Conservation (phyloP, 2,329 filamentous ascomycete genomes). For the Penicillium sp. region DNA sequence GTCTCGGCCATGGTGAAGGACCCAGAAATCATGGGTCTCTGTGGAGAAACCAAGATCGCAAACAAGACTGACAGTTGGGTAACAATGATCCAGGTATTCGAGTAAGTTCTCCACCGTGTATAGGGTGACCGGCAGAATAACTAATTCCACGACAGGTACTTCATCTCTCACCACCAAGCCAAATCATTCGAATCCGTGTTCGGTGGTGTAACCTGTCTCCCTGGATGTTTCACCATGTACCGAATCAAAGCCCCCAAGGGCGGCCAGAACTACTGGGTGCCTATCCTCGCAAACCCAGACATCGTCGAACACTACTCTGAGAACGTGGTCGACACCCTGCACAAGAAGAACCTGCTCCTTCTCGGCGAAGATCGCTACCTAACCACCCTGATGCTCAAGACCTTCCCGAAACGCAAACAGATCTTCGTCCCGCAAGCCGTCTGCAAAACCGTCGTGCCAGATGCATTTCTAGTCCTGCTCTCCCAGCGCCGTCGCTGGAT, state of each 20-base stretch:
- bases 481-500: constrained; percentile 98
- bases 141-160: constrained; percentile 59
- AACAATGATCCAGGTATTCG: constrained; percentile 96
- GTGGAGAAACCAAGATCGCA: constrained; percentile 98
- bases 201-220: constrained; percentile 96
- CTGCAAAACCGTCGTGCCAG: constrained; percentile 96
- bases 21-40: constrained; percentile 98
- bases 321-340: constrained; percentile 95
- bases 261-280: constrained; percentile 98
- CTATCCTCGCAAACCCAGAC: constrained; percentile 95
- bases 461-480: constrained; percentile 84
- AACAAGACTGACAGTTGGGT: constrained; percentile 97
- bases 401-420: constrained; percentile 98
- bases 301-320: constrained; percentile 99
- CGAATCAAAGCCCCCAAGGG: constrained; percentile 99
- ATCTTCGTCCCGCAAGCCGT: constrained; percentile 98
- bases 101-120: constrained; percentile 49
- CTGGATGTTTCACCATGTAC: constrained; percentile 99
- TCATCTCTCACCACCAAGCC: constrained; percentile 94
- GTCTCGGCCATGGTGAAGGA: constrained; percentile 98
- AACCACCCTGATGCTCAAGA: constrained; percentile 95
- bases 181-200: constrained; percentile 99
- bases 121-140: not conserved
- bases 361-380: constrained; percentile 93
- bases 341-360: constrained; percentile 93